Base-by-base conservation (phyloP, 2,329 filamentous ascomycete genomes). In the Parastagonospora avenae region DNA sequence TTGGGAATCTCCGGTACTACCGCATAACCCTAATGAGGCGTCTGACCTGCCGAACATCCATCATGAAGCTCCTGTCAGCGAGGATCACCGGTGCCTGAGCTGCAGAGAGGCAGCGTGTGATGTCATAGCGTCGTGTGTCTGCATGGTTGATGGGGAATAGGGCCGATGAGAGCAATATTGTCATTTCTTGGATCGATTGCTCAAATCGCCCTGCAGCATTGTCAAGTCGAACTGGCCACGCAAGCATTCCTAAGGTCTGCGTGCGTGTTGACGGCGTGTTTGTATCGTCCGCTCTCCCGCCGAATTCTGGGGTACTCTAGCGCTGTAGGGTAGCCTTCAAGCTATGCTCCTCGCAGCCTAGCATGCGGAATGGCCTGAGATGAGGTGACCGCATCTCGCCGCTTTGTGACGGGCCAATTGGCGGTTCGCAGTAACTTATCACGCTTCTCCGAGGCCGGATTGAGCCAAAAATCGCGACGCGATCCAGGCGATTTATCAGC, bases 381-480 rank as follows among this genome's bases (percentile, higher is more conserved):
- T 31, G 29, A 31, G 29, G 27, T 38, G 36, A 38, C 15, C 15
- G 19, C 15, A 38, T 38, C 15, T 38, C 36, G 36, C 29, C 29
- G 40, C 29, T 32, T 8, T 19, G 14, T 15, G 27, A 32, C 24
- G 6, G 29, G 14, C 40, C 40, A 42, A 42, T 42, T 8, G 14
- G 28, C n/a, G 29, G 4, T 2, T 4, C 28, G 19, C 8, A 31
- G 40, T 31, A 42, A 10, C 57, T 59, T 51, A 52, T 57, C 56
- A 63, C 57, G 46, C 43, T 62, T 67, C 60, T 63, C 66, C 65
- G 64, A 67, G 55, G 62, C 58, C 67, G 63, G 63, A 52, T 60
- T 47, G 49, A 57, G 53, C 55, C 66, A 66, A 68, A 60, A 55
- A 57, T 60, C 55, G 53, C 52, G 48, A 42, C 42, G 48, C 55